Conservation (phyloP, 257 asterid species). For the Rehmannia glutinosa region DNA sequence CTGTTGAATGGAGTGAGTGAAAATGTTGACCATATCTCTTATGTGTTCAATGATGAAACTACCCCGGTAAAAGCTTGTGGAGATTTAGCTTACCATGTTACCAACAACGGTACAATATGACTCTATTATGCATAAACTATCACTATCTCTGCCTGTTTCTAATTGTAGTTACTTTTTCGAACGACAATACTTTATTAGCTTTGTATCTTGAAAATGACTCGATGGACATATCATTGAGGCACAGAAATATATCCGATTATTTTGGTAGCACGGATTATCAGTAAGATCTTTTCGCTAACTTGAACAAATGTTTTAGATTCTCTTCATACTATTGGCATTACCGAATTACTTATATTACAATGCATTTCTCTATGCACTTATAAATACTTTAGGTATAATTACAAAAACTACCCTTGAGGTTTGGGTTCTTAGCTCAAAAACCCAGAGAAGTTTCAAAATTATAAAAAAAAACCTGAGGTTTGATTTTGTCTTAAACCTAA, state of each 20-base stretch:
- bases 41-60: slow-evolving; percentile 36
- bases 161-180: neutral
- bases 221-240: neutral
- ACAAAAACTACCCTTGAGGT: no score
- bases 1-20: slow-evolving; percentile 38
- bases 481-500: no score
- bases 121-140: neutral
- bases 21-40: slow-evolving; percentile 34
- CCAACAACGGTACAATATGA: slow-evolving; percentile 33
- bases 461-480: no score
- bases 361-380: neutral
- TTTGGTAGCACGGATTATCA: neutral
- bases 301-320: no score
- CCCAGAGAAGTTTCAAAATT: no score
- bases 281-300: neutral
- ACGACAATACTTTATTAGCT: neutral
- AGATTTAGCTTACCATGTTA: slow-evolving; percentile 44
- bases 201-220: neutral
- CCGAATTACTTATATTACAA: neutral
- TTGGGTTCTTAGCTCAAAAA: no score
- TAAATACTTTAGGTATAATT: neutral
- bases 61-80: slow-evolving; percentile 80
- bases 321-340: neutral
- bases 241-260: no score
- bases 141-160: neutral